Base-by-base conservation (phyloP, 1,284 basidiomycete genomes). In the Ceratobasidium sp. region DNA sequence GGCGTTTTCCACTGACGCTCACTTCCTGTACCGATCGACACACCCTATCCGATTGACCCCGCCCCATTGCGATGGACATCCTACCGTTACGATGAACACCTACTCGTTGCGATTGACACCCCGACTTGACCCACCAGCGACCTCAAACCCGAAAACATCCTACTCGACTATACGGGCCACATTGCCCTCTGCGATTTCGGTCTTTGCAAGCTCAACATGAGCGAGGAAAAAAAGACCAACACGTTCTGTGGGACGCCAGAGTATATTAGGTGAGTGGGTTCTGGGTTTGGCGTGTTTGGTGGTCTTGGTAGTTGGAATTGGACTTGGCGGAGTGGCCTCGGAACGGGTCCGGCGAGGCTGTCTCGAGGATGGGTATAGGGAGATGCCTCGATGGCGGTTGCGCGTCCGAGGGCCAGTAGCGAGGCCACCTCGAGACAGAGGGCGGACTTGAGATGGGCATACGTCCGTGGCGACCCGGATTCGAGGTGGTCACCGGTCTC, bases 131-230 rank as follows among this genome's bases (percentile, higher is more conserved):
- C n/a, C 22, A 32, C n/a, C 68, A 92, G 92, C 62, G 96, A 98
- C 78, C 81, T 99, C 73, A 99, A 98, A 78, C 96, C 96, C 7
- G 96, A 98, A 79, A 98, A 98, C 78, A 98, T 98, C 77, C 82
- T 98, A 8, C 82, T 99, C 58, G 96, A 99, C 80, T 98, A 96
- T 77, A 97, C 95, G 0, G 97, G 96, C 13, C 96, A 99, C 76
- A 98, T 99, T 75, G 96, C 97, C 1, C 82, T 99, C 27, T 99
- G 96, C 77, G 96, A 99, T 79, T 99, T 99, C 77, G 93, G 93
- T n/a, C 86, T 99, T 8, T 99, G 96, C 82, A 99, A 99, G 79
- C 84, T 99, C 64, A 98, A 99, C 81, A 99, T 99, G 97, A 92
- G 92, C 0, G 94, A 97, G 77, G 90, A 91, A 7, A 95, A 98